phyloP scores from a whole-genome alignment of 805 yeast genomes.

The Zygosaccharomyces rouxii region DNA sequence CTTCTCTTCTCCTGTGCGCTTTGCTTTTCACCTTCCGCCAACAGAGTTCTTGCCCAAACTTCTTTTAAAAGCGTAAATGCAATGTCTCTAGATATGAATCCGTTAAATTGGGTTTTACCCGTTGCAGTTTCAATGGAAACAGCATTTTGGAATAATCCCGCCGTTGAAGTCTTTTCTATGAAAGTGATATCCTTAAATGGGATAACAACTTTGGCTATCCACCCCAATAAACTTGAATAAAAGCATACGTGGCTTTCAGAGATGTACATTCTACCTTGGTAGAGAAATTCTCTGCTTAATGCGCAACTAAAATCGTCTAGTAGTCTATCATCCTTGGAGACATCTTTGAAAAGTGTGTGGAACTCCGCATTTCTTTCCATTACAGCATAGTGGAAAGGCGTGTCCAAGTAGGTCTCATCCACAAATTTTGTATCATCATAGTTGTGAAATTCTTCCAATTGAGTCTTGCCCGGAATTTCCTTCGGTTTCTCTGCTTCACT shows the following conservation, averaged over 20 bases:
- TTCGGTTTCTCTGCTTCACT: constrained; percentile 23
- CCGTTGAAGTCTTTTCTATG: constrained; percentile 74
- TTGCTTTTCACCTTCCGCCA: constrained; percentile 14
- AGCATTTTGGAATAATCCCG: constrained; percentile 88
- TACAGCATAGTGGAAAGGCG: constrained; percentile 61
- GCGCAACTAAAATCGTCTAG: constrained; percentile 91
- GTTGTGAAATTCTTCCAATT: constrained; percentile 8
- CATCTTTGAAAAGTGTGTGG: constrained; percentile 64
- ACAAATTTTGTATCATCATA: constrained; percentile 44
- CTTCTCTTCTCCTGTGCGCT: not conserved
- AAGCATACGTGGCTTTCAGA: constrained; percentile 78
- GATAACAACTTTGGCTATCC: constrained; percentile 79
- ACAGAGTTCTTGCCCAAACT: constrained; percentile 50
- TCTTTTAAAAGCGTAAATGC: constrained; percentile 66
- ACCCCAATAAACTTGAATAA: constrained; percentile 74
- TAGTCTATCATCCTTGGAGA: constrained; percentile 65
- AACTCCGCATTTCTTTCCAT: constrained; percentile 66
- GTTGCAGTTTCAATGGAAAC: constrained; percentile 62
- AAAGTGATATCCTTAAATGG: constrained; percentile 61
- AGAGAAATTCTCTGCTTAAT: constrained; percentile 72
- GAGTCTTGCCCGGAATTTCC: constrained; percentile 13
- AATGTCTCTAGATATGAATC: constrained; percentile 76
- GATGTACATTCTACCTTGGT: constrained; percentile 83
- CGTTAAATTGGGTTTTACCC: constrained; percentile 76
- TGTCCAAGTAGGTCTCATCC: constrained; percentile 54